Evolutionary conservation across 208 protist species (phyloP).

Genomic region (Ichthyophonus hoferi): DNA sequence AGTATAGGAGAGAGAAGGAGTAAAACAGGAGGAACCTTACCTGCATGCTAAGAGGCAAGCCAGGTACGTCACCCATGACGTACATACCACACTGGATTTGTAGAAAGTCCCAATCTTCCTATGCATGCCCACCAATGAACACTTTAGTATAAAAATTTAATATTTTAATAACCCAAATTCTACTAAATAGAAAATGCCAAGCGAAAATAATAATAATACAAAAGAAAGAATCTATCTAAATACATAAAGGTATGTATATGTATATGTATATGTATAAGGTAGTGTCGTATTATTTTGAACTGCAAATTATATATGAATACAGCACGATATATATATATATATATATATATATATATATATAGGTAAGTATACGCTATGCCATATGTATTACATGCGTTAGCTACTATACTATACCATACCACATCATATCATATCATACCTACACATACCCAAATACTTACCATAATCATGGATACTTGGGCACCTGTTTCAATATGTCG

Average conservation of each 20-base stretch:
- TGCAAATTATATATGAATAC: no score
- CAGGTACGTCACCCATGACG: slow-evolving; percentile 73
- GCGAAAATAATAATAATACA: no score
- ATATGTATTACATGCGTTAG: no score
- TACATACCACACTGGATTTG: slow-evolving; percentile 81
- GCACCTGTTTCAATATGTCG: slow-evolving; percentile 37
- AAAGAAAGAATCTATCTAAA: no score
- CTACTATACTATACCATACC: no score
- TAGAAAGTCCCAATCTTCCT: slow-evolving; percentile 90
- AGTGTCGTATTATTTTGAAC: no score
- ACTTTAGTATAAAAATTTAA: no score
- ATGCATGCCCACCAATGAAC: not conserved
- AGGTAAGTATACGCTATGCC: not conserved
- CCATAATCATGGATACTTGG: not conserved
- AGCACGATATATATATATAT: not conserved
- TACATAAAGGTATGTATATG: not conserved
- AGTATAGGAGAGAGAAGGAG: no score
- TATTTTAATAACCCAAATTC: no score
- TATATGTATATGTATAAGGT: slow-evolving; percentile 5
- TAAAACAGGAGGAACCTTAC: no score
- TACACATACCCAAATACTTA: not conserved
- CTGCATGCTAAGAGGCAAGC: slow-evolving; percentile 48
- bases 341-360: not conserved
- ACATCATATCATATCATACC: no score
- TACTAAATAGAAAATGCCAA: no score